A percentile compares a stretch with the other conserved stretches of the same genome.
These are phyloP conservation scores for Leptographium lundbergii DNA, from an alignment of 2,329 filamentous ascomycete species.

Conservation along the genomic window DNA sequence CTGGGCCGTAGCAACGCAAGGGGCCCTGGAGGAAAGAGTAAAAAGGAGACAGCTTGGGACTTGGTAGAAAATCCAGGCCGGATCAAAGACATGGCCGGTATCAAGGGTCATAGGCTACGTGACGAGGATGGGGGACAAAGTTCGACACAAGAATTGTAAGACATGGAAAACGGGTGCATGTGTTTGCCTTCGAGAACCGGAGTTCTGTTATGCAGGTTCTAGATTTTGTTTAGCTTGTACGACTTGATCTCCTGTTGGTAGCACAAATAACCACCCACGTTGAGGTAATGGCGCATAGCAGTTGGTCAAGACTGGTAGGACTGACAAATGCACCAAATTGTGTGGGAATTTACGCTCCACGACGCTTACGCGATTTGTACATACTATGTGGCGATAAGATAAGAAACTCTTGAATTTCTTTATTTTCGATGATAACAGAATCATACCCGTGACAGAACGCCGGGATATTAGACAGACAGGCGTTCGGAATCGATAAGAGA, in stretches of 20 bases:
- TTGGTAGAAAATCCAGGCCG: constrained; percentile 36
- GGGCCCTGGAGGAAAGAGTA: constrained; percentile 23
- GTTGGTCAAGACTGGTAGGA: too few species aligned
- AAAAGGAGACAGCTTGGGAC: constrained; percentile 38
- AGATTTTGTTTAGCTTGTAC: not conserved
- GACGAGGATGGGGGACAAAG: not conserved
- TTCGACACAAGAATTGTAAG: not conserved
- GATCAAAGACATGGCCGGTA: constrained; percentile 21
- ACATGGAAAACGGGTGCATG: not conserved
- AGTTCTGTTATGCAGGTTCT: not conserved
- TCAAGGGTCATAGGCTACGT: not conserved
- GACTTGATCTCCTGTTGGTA: not conserved
- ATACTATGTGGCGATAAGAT: not conserved
- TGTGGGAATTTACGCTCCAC: not conserved
- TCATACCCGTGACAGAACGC: not conserved
- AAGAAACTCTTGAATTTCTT: not conserved
- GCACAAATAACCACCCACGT: not conserved
- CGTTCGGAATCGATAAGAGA: not conserved
- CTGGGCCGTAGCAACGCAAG: constrained; percentile 22
- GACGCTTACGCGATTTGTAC: not conserved
- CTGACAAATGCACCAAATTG: not conserved
- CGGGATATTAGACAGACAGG: not conserved
- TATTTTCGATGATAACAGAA: not conserved
- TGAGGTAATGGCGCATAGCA: too few species aligned
- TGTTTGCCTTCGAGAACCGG: not conserved